These are phyloP conservation scores for Elymus sibiricus DNA, from an alignment of 176 grass and related monocot genomes.

Conservation along the genomic window DNA sequence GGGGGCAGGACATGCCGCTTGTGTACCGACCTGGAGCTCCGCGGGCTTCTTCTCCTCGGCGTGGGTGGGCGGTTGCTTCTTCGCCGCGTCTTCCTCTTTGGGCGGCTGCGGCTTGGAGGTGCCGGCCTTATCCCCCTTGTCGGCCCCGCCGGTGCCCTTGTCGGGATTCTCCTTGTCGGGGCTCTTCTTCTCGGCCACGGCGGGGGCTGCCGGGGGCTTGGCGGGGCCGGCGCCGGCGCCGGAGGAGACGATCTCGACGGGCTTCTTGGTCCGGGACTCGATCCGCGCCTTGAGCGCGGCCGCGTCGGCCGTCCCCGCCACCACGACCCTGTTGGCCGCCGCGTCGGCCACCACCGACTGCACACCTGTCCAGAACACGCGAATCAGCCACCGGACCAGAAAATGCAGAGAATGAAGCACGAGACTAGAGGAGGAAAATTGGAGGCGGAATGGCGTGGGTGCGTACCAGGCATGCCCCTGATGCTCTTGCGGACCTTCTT, in stretches of 20 bases:
- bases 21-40: constrained; percentile 36
- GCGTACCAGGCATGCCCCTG: constrained; percentile 38
- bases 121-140: constrained; percentile 30
- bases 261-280: constrained; percentile 50
- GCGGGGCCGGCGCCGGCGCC: constrained; percentile 32
- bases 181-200: background rate
- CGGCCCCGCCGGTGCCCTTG: constrained; percentile 26
- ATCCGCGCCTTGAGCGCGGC: constrained; percentile 51
- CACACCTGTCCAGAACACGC: constrained; percentile 33
- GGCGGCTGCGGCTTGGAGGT: background rate
- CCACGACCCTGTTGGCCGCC: constrained; percentile 39
- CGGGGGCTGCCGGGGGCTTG: constrained; percentile 18
- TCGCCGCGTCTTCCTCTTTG: constrained; percentile 44
- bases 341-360: constrained; percentile 28
- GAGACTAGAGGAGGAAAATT: background rate
- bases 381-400: background rate
- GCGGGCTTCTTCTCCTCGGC: constrained; percentile 47
- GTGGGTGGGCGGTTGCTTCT: constrained; percentile 30
- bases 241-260: constrained; percentile 55
- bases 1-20: background rate
- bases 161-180: constrained; percentile 34
- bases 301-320: constrained; percentile 51
- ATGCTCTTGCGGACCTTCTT: constrained; percentile 59
- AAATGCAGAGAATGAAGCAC: background rate
- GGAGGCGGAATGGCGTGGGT: background rate